Conservation (phyloP, 2,329 filamentous ascomycete genomes). For the Cercospora nicotianae region DNA sequence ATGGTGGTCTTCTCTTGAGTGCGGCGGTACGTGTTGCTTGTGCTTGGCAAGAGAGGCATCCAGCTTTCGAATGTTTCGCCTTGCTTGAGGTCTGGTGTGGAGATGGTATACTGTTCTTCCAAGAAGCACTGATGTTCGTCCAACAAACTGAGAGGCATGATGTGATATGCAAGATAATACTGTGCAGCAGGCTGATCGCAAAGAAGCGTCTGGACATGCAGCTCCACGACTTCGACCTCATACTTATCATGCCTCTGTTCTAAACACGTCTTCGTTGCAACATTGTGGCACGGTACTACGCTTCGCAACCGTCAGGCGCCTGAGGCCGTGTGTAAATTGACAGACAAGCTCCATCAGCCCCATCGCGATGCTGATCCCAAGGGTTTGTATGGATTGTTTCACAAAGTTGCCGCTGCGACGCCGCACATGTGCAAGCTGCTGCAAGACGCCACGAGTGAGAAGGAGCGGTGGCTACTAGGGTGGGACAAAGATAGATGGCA, state of each 20-base stretch:
- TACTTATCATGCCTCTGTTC: conserved; percentile 7
- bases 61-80: conserved; percentile 12
- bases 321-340: conserved; percentile 9
- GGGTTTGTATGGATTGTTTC: conserved; percentile 10
- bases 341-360: neutral
- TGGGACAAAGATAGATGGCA: conserved; percentile 8
- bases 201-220: neutral
- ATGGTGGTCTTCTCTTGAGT: conserved; percentile 10
- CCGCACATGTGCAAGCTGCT: conserved; percentile 8
- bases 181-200: neutral
- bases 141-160: conserved; percentile 14
- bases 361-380: conserved; percentile 7
- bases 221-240: neutral
- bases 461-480: neutral
- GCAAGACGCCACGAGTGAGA: conserved; percentile 11
- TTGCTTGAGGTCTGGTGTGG: conserved; percentile 4
- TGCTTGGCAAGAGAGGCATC: conserved; percentile 7
- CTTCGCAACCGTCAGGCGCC: conserved; percentile 2
- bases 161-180: neutral
- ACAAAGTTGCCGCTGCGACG: conserved; percentile 4
- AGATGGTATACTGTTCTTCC: conserved; percentile 17
- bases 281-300: conserved; percentile 6
- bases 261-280: conserved; percentile 1
- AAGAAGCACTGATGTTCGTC: conserved; percentile 22
- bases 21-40: conserved; percentile 2